A percentile compares a stretch with the other conserved stretches of the same genome.
Conservation (phyloP, 1,139 yeast species). For the Taphrina deformans region DNA sequence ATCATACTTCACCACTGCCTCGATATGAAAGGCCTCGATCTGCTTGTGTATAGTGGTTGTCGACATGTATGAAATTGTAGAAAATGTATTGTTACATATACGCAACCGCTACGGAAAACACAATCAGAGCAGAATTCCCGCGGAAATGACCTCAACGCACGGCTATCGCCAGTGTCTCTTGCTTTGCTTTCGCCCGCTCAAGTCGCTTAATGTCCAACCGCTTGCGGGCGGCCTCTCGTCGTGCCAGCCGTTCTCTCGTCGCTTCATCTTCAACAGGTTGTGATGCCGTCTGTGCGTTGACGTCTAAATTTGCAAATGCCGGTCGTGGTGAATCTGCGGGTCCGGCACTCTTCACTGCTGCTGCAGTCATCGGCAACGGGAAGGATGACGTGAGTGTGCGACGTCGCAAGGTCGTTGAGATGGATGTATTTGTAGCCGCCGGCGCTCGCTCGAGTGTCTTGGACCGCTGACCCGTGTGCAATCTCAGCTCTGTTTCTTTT, state of each 20-base stretch:
- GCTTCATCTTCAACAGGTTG: background rate
- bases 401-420: background rate
- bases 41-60: background rate
- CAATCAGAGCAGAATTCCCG: no score
- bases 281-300: background rate
- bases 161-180: background rate
- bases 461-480: background rate
- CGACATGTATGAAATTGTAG: background rate
- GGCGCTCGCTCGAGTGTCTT: background rate
- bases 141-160: background rate
- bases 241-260: background rate
- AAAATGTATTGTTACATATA: background rate
- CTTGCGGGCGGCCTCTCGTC: conserved; percentile 13
- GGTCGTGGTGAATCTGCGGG: background rate
- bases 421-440: background rate
- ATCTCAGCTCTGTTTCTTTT: background rate
- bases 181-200: background rate
- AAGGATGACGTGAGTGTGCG: background rate
- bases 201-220: conserved; percentile 1
- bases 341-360: background rate
- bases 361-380: background rate
- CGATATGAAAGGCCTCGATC: background rate
- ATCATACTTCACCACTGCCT: conserved; percentile 41
- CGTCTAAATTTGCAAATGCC: conserved; percentile 1
- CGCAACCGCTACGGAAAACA: background rate